A percentile compares a stretch with the other conserved stretches of the same genome.
Conservation (phyloP, 2,329 filamentous ascomycete genomes). For the Apiospora malaysiana region DNA sequence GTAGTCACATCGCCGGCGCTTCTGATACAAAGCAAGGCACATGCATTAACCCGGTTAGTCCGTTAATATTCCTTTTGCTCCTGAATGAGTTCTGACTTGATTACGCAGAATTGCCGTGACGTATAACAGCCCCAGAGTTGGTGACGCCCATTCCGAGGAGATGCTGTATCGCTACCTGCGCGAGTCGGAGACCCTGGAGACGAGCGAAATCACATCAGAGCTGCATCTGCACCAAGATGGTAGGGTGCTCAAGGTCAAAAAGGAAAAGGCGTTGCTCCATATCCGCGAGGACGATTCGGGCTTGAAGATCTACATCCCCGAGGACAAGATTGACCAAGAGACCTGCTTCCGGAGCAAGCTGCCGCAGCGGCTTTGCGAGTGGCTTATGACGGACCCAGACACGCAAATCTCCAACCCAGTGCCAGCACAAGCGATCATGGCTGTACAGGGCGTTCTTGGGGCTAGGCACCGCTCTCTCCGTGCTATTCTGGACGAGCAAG, state of each 20-base stretch:
- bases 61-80: not conserved
- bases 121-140: not conserved
- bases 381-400: slow-evolving; percentile 40
- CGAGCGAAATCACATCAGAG: slow-evolving; percentile 38
- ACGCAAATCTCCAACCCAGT: not conserved
- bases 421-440: not conserved
- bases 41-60: slow-evolving; percentile 41
- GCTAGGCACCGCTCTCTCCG: not conserved
- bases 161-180: not conserved
- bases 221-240: slow-evolving; percentile 39
- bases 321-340: slow-evolving; percentile 34
- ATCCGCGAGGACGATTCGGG: slow-evolving; percentile 24
- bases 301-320: slow-evolving; percentile 40
- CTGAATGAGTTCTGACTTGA: not conserved
- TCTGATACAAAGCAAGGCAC: slow-evolving; percentile 31
- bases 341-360: slow-evolving; percentile 38
- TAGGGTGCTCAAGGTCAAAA: slow-evolving; percentile 26
- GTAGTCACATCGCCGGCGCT: not conserved
- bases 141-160: not conserved
- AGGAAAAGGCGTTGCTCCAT: slow-evolving; percentile 29
- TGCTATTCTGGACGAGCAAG: not conserved
- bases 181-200: slow-evolving; percentile 34
- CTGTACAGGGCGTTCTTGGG: not conserved
- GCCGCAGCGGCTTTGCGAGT: slow-evolving; percentile 37
- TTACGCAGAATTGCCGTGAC: not conserved